Evolutionary conservation across 495 filamentous ascomycete genomes (phyloP).

Genomic region (Neurospora africana): DNA sequence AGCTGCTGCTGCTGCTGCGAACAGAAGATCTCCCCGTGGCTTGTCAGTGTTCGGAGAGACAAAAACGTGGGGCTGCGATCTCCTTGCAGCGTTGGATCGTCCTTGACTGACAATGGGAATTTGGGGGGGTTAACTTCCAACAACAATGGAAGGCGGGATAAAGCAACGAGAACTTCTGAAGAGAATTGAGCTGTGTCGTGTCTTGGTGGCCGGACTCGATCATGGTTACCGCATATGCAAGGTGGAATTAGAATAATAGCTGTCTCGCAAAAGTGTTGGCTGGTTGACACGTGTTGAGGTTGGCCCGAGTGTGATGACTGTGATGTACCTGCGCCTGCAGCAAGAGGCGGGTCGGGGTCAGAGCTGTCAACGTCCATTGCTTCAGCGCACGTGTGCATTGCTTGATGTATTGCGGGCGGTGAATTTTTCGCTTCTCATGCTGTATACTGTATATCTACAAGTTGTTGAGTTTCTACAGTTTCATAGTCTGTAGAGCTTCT

Average conservation of each 20-base stretch:
- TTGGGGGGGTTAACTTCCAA: background rate
- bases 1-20: background rate
- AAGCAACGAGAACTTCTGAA: background rate
- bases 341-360: background rate
- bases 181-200: background rate
- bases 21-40: background rate
- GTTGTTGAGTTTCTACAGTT: background rate
- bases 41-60: background rate
- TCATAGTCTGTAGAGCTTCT: background rate
- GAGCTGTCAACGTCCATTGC: background rate
- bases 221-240: background rate
- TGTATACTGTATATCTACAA: background rate
- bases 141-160: background rate
- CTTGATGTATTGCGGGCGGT: background rate
- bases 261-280: background rate
- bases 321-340: background rate
- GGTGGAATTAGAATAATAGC: background rate
- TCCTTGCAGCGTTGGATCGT: background rate
- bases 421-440: background rate
- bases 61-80: background rate
- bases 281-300: background rate
- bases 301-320: background rate
- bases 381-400: background rate
- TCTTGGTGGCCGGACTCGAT: background rate
- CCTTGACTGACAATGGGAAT: background rate